These are phyloP conservation scores for Phytophthora meadii DNA, from an alignment of 352 stramenopile species.

Conservation along the genomic window DNA sequence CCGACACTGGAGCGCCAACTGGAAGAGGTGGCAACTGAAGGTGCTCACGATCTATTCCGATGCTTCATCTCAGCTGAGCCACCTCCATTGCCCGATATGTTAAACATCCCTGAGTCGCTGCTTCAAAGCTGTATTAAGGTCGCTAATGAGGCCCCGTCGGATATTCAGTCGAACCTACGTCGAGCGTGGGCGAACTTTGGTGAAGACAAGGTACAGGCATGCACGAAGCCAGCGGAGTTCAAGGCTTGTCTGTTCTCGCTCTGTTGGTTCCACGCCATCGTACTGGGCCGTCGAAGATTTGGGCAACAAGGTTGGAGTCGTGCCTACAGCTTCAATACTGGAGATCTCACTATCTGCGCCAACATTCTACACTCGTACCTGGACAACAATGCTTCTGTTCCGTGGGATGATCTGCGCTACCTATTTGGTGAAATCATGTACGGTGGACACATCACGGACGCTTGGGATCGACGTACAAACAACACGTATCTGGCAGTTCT, in stretches of 20 bases:
- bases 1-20: slow-evolving; percentile 93
- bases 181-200: slow-evolving; percentile 95
- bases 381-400: slow-evolving; percentile 91
- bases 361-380: slow-evolving; percentile 95
- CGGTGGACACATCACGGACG: slow-evolving; percentile 95
- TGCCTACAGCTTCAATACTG: slow-evolving; percentile 96
- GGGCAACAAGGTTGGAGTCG: slow-evolving; percentile 95
- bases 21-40: slow-evolving; percentile 89
- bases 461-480: slow-evolving; percentile 96
- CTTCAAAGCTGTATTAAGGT: slow-evolving; percentile 97
- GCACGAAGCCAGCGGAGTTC: slow-evolving; percentile 91
- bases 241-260: slow-evolving; percentile 95
- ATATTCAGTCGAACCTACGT: slow-evolving; percentile 96
- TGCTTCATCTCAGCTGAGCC: slow-evolving; percentile 97
- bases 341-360: slow-evolving; percentile 95
- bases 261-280: slow-evolving; percentile 97
- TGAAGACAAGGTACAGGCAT: slow-evolving; percentile 89
- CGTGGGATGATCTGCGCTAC: slow-evolving; percentile 96
- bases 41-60: slow-evolving; percentile 94
- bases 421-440: slow-evolving; percentile 98
- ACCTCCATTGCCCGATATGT: slow-evolving; percentile 92
- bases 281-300: slow-evolving; percentile 92
- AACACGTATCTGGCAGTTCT: slow-evolving; percentile 94
- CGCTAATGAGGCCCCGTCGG: slow-evolving; percentile 94
- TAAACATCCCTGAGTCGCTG: slow-evolving; percentile 97